Evolutionary conservation across 257 asterid species (phyloP).

Genomic region (Nicotiana undulata): DNA sequence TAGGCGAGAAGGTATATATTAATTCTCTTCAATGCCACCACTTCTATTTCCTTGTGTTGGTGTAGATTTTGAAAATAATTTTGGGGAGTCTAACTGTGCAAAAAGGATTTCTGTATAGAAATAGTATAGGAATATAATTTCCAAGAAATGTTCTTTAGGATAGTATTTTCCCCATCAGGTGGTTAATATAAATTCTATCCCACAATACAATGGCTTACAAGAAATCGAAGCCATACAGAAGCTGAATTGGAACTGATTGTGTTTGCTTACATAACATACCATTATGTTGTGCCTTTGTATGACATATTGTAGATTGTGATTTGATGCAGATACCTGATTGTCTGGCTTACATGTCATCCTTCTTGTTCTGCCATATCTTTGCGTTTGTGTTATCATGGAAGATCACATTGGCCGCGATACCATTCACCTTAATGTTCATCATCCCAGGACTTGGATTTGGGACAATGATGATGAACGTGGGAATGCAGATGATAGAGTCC

Average conservation of each 20-base stretch:
- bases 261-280: not conserved
- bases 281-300: not conserved
- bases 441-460: conserved; percentile 78
- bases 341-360: conserved; percentile 70
- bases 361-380: conserved; percentile 64
- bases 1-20: conserved; percentile 65
- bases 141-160: too few relatives aligned
- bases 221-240: not conserved
- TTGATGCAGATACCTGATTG: conserved; percentile 67
- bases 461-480: conserved; percentile 64
- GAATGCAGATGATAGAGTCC: conserved; percentile 48
- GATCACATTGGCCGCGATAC: conserved; percentile 64
- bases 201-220: too few relatives aligned
- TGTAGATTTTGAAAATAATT: not conserved
- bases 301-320: not conserved
- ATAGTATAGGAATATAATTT: too few relatives aligned
- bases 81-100: too few relatives aligned
- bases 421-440: conserved; percentile 67
- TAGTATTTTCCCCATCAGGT: too few relatives aligned
- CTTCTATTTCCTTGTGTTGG: not conserved
- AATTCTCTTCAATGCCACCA: not conserved
- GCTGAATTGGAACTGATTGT: not conserved
- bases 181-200: too few relatives aligned
- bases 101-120: too few relatives aligned
- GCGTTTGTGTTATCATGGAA: conserved; percentile 71